These are phyloP conservation scores for Hymenoscyphus scutula DNA, from an alignment of 2,329 filamentous ascomycete species.

Conservation along the genomic window DNA sequence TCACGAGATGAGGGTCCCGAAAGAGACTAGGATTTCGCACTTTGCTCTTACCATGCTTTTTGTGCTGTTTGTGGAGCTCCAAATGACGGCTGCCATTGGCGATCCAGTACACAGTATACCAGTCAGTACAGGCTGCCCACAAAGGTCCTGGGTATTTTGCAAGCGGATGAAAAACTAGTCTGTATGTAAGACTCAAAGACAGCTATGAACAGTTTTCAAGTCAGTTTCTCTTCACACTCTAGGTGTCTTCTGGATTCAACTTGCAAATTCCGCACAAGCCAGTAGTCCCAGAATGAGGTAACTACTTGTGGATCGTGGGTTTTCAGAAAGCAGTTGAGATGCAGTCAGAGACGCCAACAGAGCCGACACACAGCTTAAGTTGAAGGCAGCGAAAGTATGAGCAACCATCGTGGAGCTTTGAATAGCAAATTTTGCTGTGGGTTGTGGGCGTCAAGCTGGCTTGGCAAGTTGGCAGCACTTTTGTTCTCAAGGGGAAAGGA, in stretches of 20 bases:
- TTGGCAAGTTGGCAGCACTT: constrained; percentile 1
- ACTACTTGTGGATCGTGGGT: neutral
- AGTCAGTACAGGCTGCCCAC: constrained; percentile 6
- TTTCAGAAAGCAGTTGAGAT: neutral
- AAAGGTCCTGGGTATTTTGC: constrained; percentile 7
- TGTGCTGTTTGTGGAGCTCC: constrained; percentile 7
- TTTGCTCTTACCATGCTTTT: constrained; percentile 6
- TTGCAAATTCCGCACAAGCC: neutral
- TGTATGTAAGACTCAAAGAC: constrained; percentile 3
- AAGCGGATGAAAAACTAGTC: constrained; percentile 1
- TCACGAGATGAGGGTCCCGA: neutral
- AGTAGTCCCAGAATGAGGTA: constrained; percentile 4
- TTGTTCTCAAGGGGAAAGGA: too few species aligned
- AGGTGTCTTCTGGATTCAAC: constrained; percentile 1
- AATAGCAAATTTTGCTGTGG: neutral
- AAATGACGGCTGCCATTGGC: constrained; percentile 5
- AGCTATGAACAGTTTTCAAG: neutral
- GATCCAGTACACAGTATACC: constrained; percentile 8
- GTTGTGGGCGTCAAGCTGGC: neutral
- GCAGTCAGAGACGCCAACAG: neutral
- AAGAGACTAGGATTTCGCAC: neutral
- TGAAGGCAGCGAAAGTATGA: constrained; percentile 1
- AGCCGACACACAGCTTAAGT: neutral
- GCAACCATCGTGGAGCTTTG: neutral
- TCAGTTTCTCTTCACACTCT: constrained; percentile 2